Evolutionary conservation across 2,329 filamentous ascomycete species (phyloP).

Genomic region (Alternaria sp.): DNA sequence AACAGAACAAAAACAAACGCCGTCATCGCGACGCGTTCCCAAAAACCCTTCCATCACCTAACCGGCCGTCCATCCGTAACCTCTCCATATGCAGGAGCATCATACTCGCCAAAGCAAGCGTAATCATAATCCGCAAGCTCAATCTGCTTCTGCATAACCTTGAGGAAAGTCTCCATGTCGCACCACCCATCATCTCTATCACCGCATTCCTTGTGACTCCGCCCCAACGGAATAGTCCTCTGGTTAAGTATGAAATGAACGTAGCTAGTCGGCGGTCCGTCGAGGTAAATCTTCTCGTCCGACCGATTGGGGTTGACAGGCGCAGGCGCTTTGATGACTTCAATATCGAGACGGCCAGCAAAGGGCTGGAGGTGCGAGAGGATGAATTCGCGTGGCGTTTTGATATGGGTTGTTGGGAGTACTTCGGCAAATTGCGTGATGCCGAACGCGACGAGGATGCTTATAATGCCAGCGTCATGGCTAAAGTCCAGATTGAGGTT

Average conservation of each 20-base stretch:
- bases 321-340: constrained; percentile 73
- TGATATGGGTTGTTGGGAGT: constrained; percentile 65
- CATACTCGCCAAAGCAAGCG: constrained; percentile 70
- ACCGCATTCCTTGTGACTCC: constrained; percentile 71
- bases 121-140: constrained; percentile 68
- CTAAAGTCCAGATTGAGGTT: constrained; percentile 79
- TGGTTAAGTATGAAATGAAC: constrained; percentile 79
- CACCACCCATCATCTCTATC: constrained; percentile 78
- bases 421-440: constrained; percentile 71
- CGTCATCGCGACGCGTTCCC: background rate
- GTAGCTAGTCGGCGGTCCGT: constrained; percentile 68
- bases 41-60: constrained; percentile 5
- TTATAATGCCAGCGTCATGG: constrained; percentile 78
- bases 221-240: constrained; percentile 73
- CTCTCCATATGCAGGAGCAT: constrained; percentile 57
- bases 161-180: constrained; percentile 72
- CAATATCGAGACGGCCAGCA: constrained; percentile 75
- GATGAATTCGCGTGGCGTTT: constrained; percentile 66
- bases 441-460: constrained; percentile 75
- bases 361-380: constrained; percentile 76
- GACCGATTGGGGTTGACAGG: constrained; percentile 57
- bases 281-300: constrained; percentile 56
- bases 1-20: too few species aligned
- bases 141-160: constrained; percentile 67
- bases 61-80: constrained; percentile 61